These are phyloP conservation scores for Schwanniomyces vanrijiae DNA, from an alignment of 805 yeast genomes.

Conservation along the genomic window DNA sequence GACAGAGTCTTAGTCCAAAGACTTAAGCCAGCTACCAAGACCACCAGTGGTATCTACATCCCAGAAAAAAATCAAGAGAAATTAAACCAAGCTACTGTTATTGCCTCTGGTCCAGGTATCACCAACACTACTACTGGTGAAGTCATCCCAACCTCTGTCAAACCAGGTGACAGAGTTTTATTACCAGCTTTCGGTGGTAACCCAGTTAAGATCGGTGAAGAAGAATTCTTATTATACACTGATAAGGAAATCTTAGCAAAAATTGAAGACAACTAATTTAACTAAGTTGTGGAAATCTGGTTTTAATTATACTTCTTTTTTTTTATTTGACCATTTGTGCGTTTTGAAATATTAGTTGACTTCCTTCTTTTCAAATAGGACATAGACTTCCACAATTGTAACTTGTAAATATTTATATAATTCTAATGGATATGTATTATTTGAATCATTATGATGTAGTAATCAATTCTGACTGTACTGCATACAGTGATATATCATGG, in stretches of 20 bases:
- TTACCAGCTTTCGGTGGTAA: slow-evolving; percentile 95
- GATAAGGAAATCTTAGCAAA: slow-evolving; percentile 95
- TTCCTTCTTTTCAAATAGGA: background rate
- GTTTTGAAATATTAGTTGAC: background rate
- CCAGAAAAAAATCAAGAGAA: slow-evolving; percentile 97
- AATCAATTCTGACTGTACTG: background rate
- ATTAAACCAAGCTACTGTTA: slow-evolving; percentile 85
- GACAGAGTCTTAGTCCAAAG: slow-evolving; percentile 97
- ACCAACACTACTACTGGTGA: slow-evolving; percentile 70
- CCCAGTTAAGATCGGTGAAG: slow-evolving; percentile 82
- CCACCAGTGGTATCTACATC: slow-evolving; percentile 88
- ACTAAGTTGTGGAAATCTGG: background rate
- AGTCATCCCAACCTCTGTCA: slow-evolving; percentile 68
- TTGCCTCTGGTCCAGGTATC: slow-evolving; percentile 95
- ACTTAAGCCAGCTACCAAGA: slow-evolving; percentile 84
- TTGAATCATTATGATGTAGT: background rate
- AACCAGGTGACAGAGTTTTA: slow-evolving; percentile 90
- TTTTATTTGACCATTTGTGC: background rate
- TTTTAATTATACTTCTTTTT: background rate
- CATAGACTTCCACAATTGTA: background rate
- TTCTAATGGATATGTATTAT: background rate
- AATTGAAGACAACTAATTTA: slow-evolving; percentile 46
- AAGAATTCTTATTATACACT: slow-evolving; percentile 79
- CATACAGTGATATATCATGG: background rate
- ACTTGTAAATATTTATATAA: background rate